Conservation (phyloP, 768 basidiomycete genomes). For the Antrodiella citrinella region DNA sequence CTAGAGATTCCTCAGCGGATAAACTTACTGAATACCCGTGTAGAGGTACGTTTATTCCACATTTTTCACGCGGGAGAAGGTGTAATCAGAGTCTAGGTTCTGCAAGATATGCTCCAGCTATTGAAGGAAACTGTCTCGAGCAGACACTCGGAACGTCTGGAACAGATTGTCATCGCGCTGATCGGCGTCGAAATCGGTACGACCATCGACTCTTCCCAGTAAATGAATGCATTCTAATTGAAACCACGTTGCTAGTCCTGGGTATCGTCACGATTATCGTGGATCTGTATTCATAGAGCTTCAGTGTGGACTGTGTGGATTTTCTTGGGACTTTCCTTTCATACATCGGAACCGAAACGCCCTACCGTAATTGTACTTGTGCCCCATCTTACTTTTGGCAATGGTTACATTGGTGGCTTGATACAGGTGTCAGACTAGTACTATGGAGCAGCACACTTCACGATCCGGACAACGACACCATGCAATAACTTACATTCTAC, state of each 20-base stretch:
- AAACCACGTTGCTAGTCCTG: no score
- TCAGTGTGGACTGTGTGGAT: neutral
- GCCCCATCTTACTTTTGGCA: no score
- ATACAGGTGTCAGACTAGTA: neutral
- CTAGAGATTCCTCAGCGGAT: constrained; percentile 93
- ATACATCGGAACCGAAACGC: neutral
- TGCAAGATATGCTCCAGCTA: constrained; percentile 95
- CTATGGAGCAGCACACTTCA: neutral
- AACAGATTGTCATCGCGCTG: constrained; percentile 87
- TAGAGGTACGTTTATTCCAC: constrained; percentile 50
- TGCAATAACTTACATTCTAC: no score
- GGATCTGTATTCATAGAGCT: constrained; percentile 47
- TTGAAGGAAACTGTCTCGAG: constrained; percentile 92
- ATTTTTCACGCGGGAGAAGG: neutral
- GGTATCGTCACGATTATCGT: constrained; percentile 89
- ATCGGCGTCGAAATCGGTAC: constrained; percentile 84
- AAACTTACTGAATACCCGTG: constrained; percentile 86
- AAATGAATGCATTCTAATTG: no score
- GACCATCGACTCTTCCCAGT: constrained; percentile 13
- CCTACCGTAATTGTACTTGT: neutral
- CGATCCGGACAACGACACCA: no score
- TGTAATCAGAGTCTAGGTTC: constrained; percentile 42
- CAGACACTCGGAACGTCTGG: constrained; percentile 82
- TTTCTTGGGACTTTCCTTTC: neutral
- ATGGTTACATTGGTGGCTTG: neutral